Conservation (phyloP, 2,329 filamentous ascomycete genomes). For the Cryphonectria parasitica region DNA sequence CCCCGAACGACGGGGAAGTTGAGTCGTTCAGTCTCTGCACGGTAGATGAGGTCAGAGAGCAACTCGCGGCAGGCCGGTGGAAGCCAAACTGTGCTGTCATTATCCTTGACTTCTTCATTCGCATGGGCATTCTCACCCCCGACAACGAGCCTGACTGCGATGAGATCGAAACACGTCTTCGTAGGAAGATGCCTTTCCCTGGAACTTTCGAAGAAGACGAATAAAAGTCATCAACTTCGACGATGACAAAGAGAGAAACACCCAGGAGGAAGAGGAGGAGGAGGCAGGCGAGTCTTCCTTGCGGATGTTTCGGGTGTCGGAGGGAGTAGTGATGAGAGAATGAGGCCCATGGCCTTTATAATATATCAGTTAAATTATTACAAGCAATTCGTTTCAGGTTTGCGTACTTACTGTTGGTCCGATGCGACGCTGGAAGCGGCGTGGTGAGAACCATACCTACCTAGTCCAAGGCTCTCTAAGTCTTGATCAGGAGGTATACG, state of each 20-base stretch:
- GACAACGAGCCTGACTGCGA: conserved; percentile 80
- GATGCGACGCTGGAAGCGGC: not conserved
- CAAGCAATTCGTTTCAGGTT: not conserved
- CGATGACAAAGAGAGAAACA: not conserved
- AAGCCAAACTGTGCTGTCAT: conserved; percentile 92
- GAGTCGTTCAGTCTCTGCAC: conserved; percentile 79
- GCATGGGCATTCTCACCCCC: conserved; percentile 77
- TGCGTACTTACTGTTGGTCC: conserved; percentile 16
- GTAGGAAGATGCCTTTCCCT: conserved; percentile 81
- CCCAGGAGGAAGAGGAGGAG: not conserved
- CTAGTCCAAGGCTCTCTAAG: conserved; percentile 53
- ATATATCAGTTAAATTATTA: conserved; percentile 18
- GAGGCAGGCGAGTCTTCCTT: not conserved
- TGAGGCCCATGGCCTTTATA: not conserved
- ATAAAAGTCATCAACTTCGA: not conserved
- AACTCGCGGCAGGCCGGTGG: conserved; percentile 74
- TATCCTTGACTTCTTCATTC: conserved; percentile 85
- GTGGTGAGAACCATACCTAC: not conserved
- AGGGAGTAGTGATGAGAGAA: not conserved
- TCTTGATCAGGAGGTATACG: conserved; percentile 92
- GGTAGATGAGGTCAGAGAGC: conserved; percentile 73
- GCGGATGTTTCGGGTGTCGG: not conserved
- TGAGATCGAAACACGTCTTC: conserved; percentile 75
- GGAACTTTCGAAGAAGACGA: conserved; percentile 47
- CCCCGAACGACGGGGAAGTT: conserved; percentile 86